Conservation (phyloP, 345 rosid species). For the Linum trigynum region DNA sequence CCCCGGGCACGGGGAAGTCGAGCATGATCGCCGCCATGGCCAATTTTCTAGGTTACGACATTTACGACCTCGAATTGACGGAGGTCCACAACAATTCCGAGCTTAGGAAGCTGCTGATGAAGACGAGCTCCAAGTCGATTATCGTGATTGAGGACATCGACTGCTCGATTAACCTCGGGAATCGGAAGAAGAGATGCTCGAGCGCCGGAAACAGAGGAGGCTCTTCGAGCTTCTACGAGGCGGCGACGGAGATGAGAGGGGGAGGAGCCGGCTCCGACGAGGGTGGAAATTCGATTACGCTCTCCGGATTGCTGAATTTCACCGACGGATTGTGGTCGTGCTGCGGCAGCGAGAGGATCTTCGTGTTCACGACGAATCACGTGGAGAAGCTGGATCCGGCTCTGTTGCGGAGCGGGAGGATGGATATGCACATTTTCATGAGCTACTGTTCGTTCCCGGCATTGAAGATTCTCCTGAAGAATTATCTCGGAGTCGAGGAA, state of each 20-base stretch:
- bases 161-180: conserved; percentile 66
- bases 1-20: conserved; percentile 94
- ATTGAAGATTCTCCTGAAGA: conserved; percentile 56
- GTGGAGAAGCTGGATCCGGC: conserved; percentile 87
- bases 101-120: conserved; percentile 71
- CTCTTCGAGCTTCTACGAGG: conserved; percentile 26
- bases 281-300: conserved; percentile 52
- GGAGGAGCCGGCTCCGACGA: conserved; percentile 24
- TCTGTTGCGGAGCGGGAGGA: conserved; percentile 79
- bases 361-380: conserved; percentile 90
- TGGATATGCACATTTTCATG: conserved; percentile 97
- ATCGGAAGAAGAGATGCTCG: conserved; percentile 38
- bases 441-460: conserved; percentile 62
- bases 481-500: conserved; percentile 47
- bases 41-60: conserved; percentile 75
- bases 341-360: conserved; percentile 92
- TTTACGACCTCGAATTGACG: conserved; percentile 86
- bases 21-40: conserved; percentile 99
- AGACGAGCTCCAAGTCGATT: conserved; percentile 81
- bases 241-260: conserved; percentile 46
- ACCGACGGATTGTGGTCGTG: conserved; percentile 98
- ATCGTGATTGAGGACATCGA: conserved; percentile 93
- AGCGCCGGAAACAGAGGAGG: conserved; percentile 7
- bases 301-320: conserved; percentile 87
- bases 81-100: conserved; percentile 91